phyloP scores from a whole-genome alignment of 805 yeast genomes.

The Pichia nanzhaoensis region DNA sequence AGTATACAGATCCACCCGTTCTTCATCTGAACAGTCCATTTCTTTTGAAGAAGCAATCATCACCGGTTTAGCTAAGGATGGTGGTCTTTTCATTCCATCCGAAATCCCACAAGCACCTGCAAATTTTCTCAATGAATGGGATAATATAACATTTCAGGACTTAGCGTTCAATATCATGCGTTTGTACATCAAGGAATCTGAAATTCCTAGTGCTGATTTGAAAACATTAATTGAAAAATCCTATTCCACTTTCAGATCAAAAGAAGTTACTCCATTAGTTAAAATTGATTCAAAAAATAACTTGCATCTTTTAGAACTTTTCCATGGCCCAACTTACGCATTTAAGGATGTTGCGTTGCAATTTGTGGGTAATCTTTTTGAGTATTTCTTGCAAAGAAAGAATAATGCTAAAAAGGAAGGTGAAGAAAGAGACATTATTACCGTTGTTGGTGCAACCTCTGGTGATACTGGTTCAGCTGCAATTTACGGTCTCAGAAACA shows the following conservation, averaged over 20 bases:
- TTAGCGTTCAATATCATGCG: constrained; percentile 84
- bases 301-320: constrained; percentile 78
- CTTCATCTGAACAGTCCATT: constrained; percentile 41
- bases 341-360: constrained; percentile 98
- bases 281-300: constrained; percentile 40
- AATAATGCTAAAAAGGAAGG: constrained; percentile 44
- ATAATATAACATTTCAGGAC: constrained; percentile 69
- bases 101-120: constrained; percentile 56
- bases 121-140: constrained; percentile 62
- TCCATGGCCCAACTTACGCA: constrained; percentile 99
- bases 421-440: constrained; percentile 66
- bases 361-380: constrained; percentile 95
- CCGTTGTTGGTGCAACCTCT: constrained; percentile 98
- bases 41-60: constrained; percentile 78
- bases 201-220: constrained; percentile 68
- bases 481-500: constrained; percentile 93
- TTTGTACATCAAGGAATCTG: constrained; percentile 62
- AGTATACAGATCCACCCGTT: constrained; percentile 77
- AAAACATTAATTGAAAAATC: constrained; percentile 57
- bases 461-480: constrained; percentile 99
- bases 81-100: constrained; percentile 90
- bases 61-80: constrained; percentile 93
- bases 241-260: constrained; percentile 84
- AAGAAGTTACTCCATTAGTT: constrained; percentile 80
- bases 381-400: constrained; percentile 75